Evolutionary conservation across 169 alveolate genomes (phyloP), one percentile per base, ranked within the genome.

Genomic region (Fabrea salina): DNA sequence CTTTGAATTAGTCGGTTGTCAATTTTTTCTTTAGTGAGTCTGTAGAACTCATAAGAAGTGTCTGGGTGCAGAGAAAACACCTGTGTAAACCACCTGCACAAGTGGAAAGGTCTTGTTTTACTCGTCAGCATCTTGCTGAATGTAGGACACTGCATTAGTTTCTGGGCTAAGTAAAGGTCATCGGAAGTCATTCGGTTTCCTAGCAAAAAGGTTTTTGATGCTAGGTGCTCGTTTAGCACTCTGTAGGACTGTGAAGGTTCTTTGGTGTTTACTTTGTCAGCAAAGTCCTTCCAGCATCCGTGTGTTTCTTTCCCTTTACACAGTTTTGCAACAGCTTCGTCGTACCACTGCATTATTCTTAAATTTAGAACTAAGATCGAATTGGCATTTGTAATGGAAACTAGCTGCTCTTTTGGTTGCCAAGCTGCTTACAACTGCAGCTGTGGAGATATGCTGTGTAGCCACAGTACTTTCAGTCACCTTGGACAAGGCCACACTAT

Each of bases 81-180:
- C 57, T 64, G 75, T n/a, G n/a, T 33, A n/a, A 64, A 64, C 75
- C 75, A 64, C 6, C 75, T 51, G 4, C 47, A 37, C 25, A 64
- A 30, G 32, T 64, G 75, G 33, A 19, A 41, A 0, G 75, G 75
- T 22, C 51, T 33, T 3, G 50, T 5, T 64, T 64, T 64, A 41
- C 75, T 64, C 0, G 50, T 64, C 33, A 64, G 75, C 2, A 64
- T 19, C 54, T 64, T 64, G 32, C 54, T 22, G 25, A 19, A 64
- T 30, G 75, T 19, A 19, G 50, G 50, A 35, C 49, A 32, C 16
- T n/a, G 35, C 30, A 16, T 64, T 4, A 64, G 57, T 35, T 64
- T 64, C 11, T 19, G 41, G 7, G 75, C 50, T 2, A 64, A 30
- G 33, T 64, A 64, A n/a, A 64, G 19, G 50, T 64, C 75, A 19